phyloP scores from a whole-genome alignment of 768 basidiomycete species.

The Suillus subaureus region DNA sequence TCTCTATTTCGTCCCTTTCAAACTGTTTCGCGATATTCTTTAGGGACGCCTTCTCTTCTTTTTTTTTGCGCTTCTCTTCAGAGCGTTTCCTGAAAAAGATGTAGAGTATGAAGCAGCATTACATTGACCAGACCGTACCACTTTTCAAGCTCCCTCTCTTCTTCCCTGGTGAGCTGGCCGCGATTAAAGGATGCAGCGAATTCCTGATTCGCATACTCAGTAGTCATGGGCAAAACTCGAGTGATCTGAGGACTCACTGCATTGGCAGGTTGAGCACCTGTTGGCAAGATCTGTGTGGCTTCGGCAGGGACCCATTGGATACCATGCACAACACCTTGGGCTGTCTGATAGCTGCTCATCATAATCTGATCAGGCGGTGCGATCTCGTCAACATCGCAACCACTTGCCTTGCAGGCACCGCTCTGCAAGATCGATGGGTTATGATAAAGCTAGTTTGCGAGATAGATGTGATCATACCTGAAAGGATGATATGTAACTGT shows the following conservation, averaged over 20 bases:
- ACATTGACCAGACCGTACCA: constrained; percentile 38
- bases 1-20: constrained; percentile 52
- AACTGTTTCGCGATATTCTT: constrained; percentile 41
- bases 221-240: not conserved
- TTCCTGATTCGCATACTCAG: constrained; percentile 42
- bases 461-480: constrained; percentile 49
- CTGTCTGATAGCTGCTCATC: constrained; percentile 65
- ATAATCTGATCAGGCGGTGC: constrained; percentile 24
- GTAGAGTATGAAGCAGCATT: not conserved
- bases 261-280: constrained; percentile 61
- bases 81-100: constrained; percentile 43
- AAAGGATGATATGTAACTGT: constrained; percentile 69
- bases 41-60: constrained; percentile 47
- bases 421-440: constrained; percentile 43
- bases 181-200: constrained; percentile 61
- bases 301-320: constrained; percentile 72
- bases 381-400: not conserved
- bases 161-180: constrained; percentile 39
- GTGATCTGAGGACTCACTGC: constrained; percentile 39
- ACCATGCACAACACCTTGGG: constrained; percentile 66
- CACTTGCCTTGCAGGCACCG: constrained; percentile 70
- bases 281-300: constrained; percentile 59
- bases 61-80: constrained; percentile 54
- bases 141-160: constrained; percentile 44
- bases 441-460: constrained; percentile 6